phyloP scores from a whole-genome alignment of 2,329 filamentous ascomycete genomes.

The Aspergillus sp. region DNA sequence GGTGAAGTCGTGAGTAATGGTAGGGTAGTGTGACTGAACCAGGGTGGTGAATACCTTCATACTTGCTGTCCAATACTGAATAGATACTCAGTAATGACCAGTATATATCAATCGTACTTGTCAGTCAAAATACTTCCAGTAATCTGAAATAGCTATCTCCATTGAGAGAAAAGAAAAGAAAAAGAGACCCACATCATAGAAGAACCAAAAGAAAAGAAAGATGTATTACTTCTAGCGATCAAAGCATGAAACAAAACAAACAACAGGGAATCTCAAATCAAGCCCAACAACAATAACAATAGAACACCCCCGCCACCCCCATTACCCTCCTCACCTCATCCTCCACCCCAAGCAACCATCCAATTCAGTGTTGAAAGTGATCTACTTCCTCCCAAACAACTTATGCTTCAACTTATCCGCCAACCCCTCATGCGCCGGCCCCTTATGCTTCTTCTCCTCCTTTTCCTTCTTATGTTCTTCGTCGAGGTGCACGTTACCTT shows the following conservation, averaged over 20 bases:
- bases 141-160: too few species aligned
- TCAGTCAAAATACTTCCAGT: too few species aligned
- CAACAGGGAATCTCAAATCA: conserved; percentile 26
- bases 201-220: background rate
- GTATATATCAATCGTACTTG: too few species aligned
- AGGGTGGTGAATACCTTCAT: too few species aligned
- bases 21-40: background rate
- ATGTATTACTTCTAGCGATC: background rate
- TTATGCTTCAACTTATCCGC: conserved; percentile 54
- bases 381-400: conserved; percentile 33
- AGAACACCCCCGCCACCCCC: background rate
- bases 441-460: conserved; percentile 37
- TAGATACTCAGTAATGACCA: too few species aligned
- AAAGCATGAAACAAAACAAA: background rate
- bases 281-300: conserved; percentile 4
- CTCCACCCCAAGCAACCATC: too few species aligned
- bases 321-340: background rate
- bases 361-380: too few species aligned
- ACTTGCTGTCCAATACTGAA: too few species aligned
- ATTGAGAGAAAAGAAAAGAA: background rate
- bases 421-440: conserved; percentile 40
- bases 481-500: conserved; percentile 47
- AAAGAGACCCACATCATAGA: background rate
- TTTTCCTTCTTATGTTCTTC: conserved; percentile 38
- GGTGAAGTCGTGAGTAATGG: conserved; percentile 6